Evolutionary conservation across 768 basidiomycete genomes (phyloP), one percentile per base, ranked within the genome.

Genomic region (Collybia nuda): DNA sequence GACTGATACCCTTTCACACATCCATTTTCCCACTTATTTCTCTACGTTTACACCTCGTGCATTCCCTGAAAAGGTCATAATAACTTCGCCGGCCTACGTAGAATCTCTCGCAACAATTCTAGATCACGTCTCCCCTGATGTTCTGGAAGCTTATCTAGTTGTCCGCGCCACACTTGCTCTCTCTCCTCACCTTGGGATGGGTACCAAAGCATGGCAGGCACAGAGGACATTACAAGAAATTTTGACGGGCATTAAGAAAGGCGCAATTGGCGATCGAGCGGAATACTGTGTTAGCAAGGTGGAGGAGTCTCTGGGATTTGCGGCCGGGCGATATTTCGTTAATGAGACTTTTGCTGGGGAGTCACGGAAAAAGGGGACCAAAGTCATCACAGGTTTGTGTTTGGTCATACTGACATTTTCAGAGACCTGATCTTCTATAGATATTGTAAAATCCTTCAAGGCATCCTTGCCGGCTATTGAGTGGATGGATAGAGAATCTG

Each of bases 401-500:
- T 26, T 26, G 23, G 23, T 46, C 29, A 28, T 29, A 51, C 40
- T 14, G 39, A 29, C 24, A 53, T 52, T 35, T 23, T 15, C 14
- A 24, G 9, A 29, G 14, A 44, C 23, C 46, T 24, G 35, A 48
- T 35, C 37, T 46, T 49, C 63, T 42, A 64, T 65, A 85, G 88
- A 87, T 48, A 88, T 97, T 56, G 81, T 98, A 47, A 67, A 81
- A 19, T 77, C 93, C 0, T 98, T 98, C 76, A 86, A 93, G 63
- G 68, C 68, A 15, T 90, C 91, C 3, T 72, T 99, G 17, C 67
- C 76, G 3, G 64, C 80, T 46, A 78, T 97, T 44, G 78, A 85
- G 17, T 99, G 97, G 97, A 93, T 99, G 88, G 97, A 98, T 63
- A 68, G 84, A 41, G 69, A 82, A 56, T 92, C 92, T 2, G 85